Evolutionary conservation across 2,329 filamentous ascomycete genomes (phyloP).

Genomic region (Colletotrichum melonis): DNA sequence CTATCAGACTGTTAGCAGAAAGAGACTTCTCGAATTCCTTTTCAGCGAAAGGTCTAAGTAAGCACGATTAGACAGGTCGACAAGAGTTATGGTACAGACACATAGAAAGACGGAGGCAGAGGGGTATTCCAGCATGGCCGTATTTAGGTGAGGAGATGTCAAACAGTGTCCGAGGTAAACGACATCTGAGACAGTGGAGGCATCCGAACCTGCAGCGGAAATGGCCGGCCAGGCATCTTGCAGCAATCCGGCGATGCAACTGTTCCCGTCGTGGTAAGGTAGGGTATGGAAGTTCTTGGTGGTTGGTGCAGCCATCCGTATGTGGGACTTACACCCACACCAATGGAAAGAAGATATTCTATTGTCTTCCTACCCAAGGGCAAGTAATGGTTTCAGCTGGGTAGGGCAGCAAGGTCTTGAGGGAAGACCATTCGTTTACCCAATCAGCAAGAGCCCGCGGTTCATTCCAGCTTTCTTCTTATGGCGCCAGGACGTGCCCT

Average conservation of each 20-base stretch:
- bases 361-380: not conserved
- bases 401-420: not conserved
- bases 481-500: not conserved
- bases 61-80: no score
- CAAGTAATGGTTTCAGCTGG: not conserved
- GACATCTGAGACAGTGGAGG: not conserved
- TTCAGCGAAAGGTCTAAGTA: no score
- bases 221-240: not conserved
- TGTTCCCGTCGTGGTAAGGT: not conserved
- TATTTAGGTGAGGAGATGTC: not conserved
- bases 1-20: no score
- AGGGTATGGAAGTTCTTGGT: not conserved
- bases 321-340: not conserved
- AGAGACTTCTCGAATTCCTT: not conserved
- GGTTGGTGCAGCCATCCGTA: not conserved
- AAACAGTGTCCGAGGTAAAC: not conserved
- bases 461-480: not conserved
- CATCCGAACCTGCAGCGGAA: not conserved
- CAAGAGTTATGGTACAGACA: no score
- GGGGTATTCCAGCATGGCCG: not conserved
- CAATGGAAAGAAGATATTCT: not conserved
- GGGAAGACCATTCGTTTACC: not conserved
- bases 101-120: not conserved
- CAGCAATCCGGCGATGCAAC: not conserved
- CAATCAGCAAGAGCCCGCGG: not conserved